These are phyloP conservation scores for Tritrichomonas musculus DNA, from an alignment of 208 protist genomes.

Conservation along the genomic window DNA sequence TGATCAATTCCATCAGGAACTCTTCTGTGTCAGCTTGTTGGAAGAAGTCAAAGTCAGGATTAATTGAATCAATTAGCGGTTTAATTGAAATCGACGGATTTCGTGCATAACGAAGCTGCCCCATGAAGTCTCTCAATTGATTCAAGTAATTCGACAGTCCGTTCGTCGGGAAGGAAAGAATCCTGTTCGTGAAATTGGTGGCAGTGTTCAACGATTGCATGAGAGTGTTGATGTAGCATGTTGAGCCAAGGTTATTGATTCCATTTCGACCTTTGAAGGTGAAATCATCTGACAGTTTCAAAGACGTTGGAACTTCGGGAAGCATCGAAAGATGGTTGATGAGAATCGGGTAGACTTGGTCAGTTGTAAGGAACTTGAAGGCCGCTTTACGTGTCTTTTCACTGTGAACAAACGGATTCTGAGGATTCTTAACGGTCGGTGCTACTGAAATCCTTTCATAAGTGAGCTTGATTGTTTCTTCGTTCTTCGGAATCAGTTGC, in stretches of 20 bases:
- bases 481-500: neutral
- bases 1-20: neutral
- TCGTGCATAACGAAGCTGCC: neutral
- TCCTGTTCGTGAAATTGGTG: neutral
- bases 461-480: neutral
- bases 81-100: neutral
- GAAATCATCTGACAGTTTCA: neutral
- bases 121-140: neutral
- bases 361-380: neutral
- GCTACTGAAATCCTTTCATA: neutral
- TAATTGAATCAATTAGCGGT: neutral
- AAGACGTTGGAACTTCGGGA: neutral
- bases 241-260: neutral
- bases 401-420: slow-evolving; percentile 15
- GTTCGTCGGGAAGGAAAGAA: neutral
- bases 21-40: neutral
- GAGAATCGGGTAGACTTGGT: neutral
- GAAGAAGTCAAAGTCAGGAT: neutral
- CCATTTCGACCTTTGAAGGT: neutral
- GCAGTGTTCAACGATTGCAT: neutral
- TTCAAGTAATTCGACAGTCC: neutral
- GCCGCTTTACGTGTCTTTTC: neutral
- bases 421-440: neutral
- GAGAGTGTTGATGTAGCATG: neutral
- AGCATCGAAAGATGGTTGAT: neutral